A percentile compares a stretch with the other conserved stretches of the same genome.
Evolutionary conservation across 352 stramenopile genomes (phyloP).

Genomic region (Blastocystis sp.): DNA sequence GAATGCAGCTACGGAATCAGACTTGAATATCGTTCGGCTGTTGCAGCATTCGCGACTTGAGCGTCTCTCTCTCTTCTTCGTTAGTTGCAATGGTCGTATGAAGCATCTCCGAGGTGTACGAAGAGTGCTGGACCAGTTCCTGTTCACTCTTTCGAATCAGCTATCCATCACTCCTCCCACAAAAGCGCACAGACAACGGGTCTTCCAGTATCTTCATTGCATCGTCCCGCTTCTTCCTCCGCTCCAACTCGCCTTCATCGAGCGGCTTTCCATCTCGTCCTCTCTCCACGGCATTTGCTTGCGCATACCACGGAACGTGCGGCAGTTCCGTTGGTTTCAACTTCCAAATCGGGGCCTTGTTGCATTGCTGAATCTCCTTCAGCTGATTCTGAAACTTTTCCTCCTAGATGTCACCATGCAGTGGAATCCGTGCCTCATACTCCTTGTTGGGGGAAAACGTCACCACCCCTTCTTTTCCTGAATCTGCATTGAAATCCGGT

Average conservation of each 20-base stretch:
- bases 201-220: conserved; percentile 38
- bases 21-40: conserved; percentile 54
- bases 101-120: not conserved
- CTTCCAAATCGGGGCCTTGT: conserved; percentile 62
- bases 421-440: not conserved
- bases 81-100: not conserved
- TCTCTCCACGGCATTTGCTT: conserved; percentile 7
- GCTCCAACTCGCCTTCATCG: conserved; percentile 15
- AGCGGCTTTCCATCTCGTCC: conserved; percentile 37
- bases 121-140: not conserved
- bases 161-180: not conserved
- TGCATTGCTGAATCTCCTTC: conserved; percentile 38
- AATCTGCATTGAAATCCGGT: not conserved
- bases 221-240: conserved; percentile 10
- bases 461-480: not conserved
- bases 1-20: not conserved
- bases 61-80: conserved; percentile 12
- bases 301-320: conserved; percentile 24
- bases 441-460: conserved; percentile 26
- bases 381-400: conserved; percentile 42
- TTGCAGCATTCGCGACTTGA: conserved; percentile 39
- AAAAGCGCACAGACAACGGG: not conserved
- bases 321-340: conserved; percentile 46
- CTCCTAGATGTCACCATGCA: not conserved
- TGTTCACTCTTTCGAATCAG: not conserved